phyloP scores from a whole-genome alignment of 148 eudicot genomes.

The Chenopodium formosanum region DNA sequence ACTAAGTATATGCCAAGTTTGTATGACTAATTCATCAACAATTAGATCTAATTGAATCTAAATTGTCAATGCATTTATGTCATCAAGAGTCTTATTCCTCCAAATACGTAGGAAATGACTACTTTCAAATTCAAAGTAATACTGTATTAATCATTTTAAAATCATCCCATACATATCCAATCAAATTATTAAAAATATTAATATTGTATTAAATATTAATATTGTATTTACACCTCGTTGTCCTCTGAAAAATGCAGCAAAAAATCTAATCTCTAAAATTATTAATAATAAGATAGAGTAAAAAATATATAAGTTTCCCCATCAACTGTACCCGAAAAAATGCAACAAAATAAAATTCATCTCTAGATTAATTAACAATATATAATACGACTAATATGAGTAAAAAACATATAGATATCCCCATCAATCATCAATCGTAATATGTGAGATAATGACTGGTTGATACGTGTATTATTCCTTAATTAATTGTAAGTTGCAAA shows the following conservation, averaged over 20 bases:
- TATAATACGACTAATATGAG: too few relatives aligned
- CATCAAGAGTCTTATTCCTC: slow-evolving; percentile 2
- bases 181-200: not conserved
- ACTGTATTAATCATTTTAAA: not conserved
- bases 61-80: not conserved
- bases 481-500: not conserved
- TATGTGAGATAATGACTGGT: not conserved
- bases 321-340: not conserved
- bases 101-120: slow-evolving; percentile 10
- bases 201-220: not conserved
- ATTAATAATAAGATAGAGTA: not conserved
- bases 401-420: not conserved
- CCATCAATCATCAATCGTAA: not conserved
- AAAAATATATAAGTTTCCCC: not conserved
- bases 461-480: not conserved
- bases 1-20: not conserved
- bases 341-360: not conserved
- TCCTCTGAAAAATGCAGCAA: not conserved
- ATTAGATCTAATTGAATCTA: not conserved
- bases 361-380: not conserved
- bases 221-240: not conserved
- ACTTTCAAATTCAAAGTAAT: not conserved
- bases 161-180: not conserved
- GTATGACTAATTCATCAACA: not conserved
- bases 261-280: not conserved